Base-by-base conservation (phyloP, 2,329 filamentous ascomycete species). In the Colletotrichum sp. region DNA sequence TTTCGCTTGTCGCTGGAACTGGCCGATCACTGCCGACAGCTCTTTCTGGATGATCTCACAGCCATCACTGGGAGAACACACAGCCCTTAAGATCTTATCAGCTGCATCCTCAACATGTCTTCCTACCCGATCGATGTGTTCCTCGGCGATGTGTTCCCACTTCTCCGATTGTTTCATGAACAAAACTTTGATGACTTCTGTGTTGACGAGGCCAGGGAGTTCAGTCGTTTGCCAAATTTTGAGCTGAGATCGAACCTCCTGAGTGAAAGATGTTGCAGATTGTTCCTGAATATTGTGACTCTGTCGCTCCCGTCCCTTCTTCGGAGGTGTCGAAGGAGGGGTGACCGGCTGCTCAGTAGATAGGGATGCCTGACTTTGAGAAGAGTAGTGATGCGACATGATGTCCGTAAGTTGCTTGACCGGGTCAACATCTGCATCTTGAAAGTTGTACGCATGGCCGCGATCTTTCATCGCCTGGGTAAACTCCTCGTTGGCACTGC, bases 191-290 rank as follows among this genome's bases (percentile, higher is more conserved):
- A 84, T 80, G 1, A 85, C 79, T 1, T 81, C 78, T 0, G 84
- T 82, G 62, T 86, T 84, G 15, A 83, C 57, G 9, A 86, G 76
- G 0, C 84, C 83, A 0, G 81, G 80, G 0, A 86, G 82, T 9
- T 84, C 80, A 16, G 78, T 81, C 3, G 80, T 81, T 34, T 82
- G 80, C 36, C 82, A 84, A 0, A 77, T 69, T 0, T 44, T 26
- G 6, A 86, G 79, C 30, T 83, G 78, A 2, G 65, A 55, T 26
- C 26, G 26, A 5, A 26, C 5, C 26, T 26, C 26, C 5, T 26
- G 5, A 6, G 4, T 26, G 26, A 26, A 26, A 26, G 26, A 26
- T 26, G 26, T 32, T 32, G 30, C 30, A 32, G 30, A 32, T 32
- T 32, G 30, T 12, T 32, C 30, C 30, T 32, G 30, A 5, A 32